These are phyloP conservation scores for Diplodia corticola DNA, from an alignment of 2,329 filamentous ascomycete genomes.

Conservation along the genomic window DNA sequence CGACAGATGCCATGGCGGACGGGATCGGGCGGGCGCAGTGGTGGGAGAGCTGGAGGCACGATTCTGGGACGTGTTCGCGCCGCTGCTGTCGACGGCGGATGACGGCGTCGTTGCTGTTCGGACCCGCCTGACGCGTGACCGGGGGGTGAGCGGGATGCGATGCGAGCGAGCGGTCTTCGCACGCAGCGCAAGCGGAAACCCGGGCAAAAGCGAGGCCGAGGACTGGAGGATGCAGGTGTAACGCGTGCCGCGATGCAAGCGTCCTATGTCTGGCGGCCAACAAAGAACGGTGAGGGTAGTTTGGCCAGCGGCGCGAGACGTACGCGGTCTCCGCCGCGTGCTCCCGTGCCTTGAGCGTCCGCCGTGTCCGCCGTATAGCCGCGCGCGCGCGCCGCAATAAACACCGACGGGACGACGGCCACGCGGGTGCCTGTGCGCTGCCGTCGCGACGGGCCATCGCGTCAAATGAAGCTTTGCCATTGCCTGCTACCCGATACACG, in stretches of 20 bases:
- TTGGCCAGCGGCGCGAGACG: constrained; percentile 8
- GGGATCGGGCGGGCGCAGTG: neutral
- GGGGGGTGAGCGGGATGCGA: neutral
- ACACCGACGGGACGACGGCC: neutral
- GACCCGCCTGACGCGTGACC: constrained; percentile 18
- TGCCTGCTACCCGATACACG: constrained; percentile 1
- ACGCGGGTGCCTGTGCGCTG: neutral
- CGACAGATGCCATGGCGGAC: constrained; percentile 14
- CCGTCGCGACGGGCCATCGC: neutral
- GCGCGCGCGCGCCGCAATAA: constrained; percentile 8
- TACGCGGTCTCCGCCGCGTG: constrained; percentile 12
- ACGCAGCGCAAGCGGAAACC: neutral
- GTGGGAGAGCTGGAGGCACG: neutral
- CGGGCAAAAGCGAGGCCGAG: neutral
- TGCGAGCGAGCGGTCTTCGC: constrained; percentile 8
- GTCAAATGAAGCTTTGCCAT: constrained; percentile 2
- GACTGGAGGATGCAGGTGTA: neutral
- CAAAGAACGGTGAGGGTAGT: constrained; percentile 13
- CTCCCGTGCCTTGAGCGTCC: neutral
- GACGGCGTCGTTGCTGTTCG: constrained; percentile 10
- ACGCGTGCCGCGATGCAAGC: constrained; percentile 14
- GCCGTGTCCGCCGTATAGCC: neutral
- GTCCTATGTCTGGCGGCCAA: neutral
- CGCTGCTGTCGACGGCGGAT: constrained; percentile 13
- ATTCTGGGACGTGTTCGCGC: neutral